Base-by-base conservation (phyloP, 2,329 filamentous ascomycete genomes). In the Fusarium sp. region DNA sequence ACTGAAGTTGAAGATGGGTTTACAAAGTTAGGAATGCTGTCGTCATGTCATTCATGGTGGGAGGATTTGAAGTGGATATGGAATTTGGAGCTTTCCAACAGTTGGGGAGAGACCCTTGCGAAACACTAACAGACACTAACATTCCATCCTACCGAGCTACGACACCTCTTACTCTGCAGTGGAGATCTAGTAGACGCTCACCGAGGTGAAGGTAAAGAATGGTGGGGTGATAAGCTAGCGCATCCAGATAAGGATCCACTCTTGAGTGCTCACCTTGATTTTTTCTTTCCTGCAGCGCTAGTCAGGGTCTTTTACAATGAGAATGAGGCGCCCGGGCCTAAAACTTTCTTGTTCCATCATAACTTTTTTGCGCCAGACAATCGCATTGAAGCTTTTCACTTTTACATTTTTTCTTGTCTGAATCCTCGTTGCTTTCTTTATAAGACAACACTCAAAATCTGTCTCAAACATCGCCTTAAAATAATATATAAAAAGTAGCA, bases 181-280 rank as follows among this genome's bases (percentile, higher is more conserved):
- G 34, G 34, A 38, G 18, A 38, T 18, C 18, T 38, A n/a, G 43
- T 58, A 53, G 61, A 65, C 43, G 43, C 68, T 68, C 64, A 76
- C 72, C 72, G 64, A 64, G 71, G 72, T 67, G 43, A 64, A 40
- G 30, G 45, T 68, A 30, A 40, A 18, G n/a, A 27, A 41, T 41
- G 40, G 57, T 72, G 71, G 71, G 58, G 64, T 65, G 67, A 58
- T 58, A 44, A 54, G 38, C 70, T 73, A 49, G 70, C 24, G 68
- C 43, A 60, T 24, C 43, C 44, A 43, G 49, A 25, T 9, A 24
- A 57, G 54, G n/a, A 5, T 22, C 74, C 76, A 73, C 69, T 43
- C 52, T 59, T 69, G 61, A 71, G 72, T 58, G 57, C 54, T 78
- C 76, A 78, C 77, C 77, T 77, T 72, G 75, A 73, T 75, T 78